Percentiles rank a stretch among this genome's conserved stretches.
These are phyloP conservation scores for Corylus americana DNA, from an alignment of 306 rosid species.

Conservation along the genomic window DNA sequence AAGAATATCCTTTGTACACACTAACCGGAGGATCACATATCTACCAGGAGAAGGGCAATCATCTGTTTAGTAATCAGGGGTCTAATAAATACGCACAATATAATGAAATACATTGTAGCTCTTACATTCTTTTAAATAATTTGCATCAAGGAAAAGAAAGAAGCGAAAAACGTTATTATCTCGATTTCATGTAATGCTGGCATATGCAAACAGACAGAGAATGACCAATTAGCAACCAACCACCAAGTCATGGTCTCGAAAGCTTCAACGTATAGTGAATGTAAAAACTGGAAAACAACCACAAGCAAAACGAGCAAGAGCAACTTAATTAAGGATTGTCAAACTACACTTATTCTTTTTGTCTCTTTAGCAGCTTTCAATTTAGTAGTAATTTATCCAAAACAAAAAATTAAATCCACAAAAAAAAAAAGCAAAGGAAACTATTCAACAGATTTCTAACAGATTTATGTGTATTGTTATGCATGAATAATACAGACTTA, in stretches of 20 bases:
- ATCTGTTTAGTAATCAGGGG: background rate
- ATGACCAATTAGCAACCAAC: conserved; percentile 4
- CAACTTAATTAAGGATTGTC: conserved; percentile 1
- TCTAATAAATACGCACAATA: background rate
- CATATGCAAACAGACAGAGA: conserved; percentile 14
- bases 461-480: background rate
- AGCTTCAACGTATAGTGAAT: background rate
- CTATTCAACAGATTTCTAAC: background rate
- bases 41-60: conserved; percentile 40
- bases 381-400: background rate
- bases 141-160: no score
- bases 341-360: background rate
- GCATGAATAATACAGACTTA: background rate
- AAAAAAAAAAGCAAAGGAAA: background rate
- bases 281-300: conserved; percentile 1
- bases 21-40: conserved; percentile 85
- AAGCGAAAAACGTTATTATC: background rate
- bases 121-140: conserved; percentile 11
- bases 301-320: conserved; percentile 9
- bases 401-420: background rate
- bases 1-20: conserved; percentile 74
- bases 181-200: background rate
- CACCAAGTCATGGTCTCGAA: background rate
- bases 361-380: background rate
- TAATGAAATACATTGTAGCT: conserved; percentile 4